Evolutionary conservation across 352 stramenopile species (phyloP).

Genomic region (Pythium diclinum): DNA sequence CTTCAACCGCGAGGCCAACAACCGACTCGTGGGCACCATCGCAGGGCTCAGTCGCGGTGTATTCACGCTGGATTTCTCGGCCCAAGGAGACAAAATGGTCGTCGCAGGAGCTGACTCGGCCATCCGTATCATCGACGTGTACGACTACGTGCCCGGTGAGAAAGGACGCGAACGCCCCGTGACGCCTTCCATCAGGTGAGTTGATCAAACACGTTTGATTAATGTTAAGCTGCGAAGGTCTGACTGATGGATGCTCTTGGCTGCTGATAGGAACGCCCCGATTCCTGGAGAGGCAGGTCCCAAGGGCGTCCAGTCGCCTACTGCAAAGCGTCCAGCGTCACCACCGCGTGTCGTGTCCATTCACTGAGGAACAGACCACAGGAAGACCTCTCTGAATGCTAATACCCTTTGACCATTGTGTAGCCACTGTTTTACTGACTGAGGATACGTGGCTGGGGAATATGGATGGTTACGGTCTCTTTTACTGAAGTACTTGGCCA

Average conservation of each 20-base stretch:
- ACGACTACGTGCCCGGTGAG: conserved; percentile 68
- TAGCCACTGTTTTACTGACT: not conserved
- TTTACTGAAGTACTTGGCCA: not conserved
- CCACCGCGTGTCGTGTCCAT: not conserved
- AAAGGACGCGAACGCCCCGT: conserved; percentile 68
- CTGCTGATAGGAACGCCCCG: not conserved
- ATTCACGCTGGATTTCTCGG: conserved; percentile 83
- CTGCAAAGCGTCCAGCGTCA: not conserved
- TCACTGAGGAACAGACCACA: not conserved
- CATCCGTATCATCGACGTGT: conserved; percentile 89
- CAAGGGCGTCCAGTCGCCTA: not conserved
- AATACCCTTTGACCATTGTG: not conserved
- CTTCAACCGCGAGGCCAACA: conserved; percentile 67
- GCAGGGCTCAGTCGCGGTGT: conserved; percentile 77
- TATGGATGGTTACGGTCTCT: not conserved
- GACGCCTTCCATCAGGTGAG: conserved; percentile 54
- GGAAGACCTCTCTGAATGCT: not conserved
- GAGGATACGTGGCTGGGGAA: not conserved
- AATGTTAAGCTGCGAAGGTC: not conserved
- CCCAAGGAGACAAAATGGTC: conserved; percentile 75
- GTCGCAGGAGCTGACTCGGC: conserved; percentile 81
- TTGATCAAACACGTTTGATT: not conserved
- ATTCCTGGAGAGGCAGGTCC: not conserved
- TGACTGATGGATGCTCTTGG: not conserved
- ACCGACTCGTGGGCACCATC: conserved; percentile 74